A percentile compares a stretch with the other conserved stretches of the same genome.
Conservation (phyloP, 495 filamentous ascomycete species). For the Jackrogersella minutella region DNA sequence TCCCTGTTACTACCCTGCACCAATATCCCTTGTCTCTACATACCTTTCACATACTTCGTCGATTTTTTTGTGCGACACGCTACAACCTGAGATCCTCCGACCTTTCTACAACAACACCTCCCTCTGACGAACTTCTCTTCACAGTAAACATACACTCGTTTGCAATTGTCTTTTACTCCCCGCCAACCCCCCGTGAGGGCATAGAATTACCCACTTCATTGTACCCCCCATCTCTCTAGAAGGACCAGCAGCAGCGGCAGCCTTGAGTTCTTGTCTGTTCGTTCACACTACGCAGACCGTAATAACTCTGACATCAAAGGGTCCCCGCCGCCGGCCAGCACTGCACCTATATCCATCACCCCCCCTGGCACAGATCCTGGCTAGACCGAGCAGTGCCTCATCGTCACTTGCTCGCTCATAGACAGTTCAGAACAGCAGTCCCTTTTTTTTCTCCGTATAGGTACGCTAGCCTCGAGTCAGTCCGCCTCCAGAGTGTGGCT, state of each 20-base stretch:
- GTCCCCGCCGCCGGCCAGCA: constrained; percentile 30
- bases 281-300: too few relatives aligned
- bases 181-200: constrained; percentile 17
- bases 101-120: constrained; percentile 37
- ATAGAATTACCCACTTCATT: constrained; percentile 36
- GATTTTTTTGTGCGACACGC: constrained; percentile 32
- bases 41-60: constrained; percentile 27
- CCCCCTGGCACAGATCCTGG: constrained; percentile 41
- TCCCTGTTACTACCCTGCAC: constrained; percentile 28
- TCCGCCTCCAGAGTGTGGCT: constrained; percentile 38
- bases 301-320: constrained; percentile 36
- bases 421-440: constrained; percentile 13
- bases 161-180: constrained; percentile 20
- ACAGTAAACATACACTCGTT: constrained; percentile 32
- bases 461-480: constrained; percentile 44
- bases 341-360: constrained; percentile 3
- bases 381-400: constrained; percentile 36
- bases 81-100: constrained; percentile 23
- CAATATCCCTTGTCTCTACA: constrained; percentile 22
- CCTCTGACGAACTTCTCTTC: constrained; percentile 2
- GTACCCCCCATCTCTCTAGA: constrained; percentile 13
- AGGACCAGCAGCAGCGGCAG: background rate
- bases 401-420: constrained; percentile 12
- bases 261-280: constrained; percentile 5
- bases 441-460: constrained; percentile 20